Conservation (phyloP, 2,329 filamentous ascomycete species). For the Penicillium concentricum region DNA sequence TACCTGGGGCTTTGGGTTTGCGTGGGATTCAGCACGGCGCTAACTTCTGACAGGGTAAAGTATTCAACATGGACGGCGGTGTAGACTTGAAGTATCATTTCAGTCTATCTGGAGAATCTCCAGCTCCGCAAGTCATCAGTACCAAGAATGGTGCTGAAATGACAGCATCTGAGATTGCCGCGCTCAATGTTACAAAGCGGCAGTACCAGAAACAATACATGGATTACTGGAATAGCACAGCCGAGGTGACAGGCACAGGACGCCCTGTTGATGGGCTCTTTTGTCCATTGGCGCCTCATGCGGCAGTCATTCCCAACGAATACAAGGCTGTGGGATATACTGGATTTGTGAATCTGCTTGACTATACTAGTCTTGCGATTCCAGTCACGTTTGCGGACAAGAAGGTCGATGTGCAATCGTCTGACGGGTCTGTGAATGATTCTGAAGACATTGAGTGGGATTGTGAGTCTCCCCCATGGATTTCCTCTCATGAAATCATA, state of each 20-base stretch:
- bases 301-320: slow-evolving; percentile 41
- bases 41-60: slow-evolving; percentile 22
- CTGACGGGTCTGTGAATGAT: slow-evolving; percentile 42
- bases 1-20: slow-evolving; percentile 2
- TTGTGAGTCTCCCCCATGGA: slow-evolving; percentile 42
- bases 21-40: not conserved
- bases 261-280: slow-evolving; percentile 55
- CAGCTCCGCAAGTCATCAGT: slow-evolving; percentile 45
- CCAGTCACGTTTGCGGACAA: slow-evolving; percentile 58
- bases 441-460: slow-evolving; percentile 48
- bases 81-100: slow-evolving; percentile 53
- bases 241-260: slow-evolving; percentile 49
- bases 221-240: slow-evolving; percentile 63
- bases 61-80: slow-evolving; percentile 48
- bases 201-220: slow-evolving; percentile 59
- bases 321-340: slow-evolving; percentile 51
- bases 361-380: slow-evolving; percentile 56
- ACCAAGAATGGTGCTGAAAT: slow-evolving; percentile 33
- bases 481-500: not conserved
- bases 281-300: slow-evolving; percentile 43
- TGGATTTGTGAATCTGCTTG: slow-evolving; percentile 53
- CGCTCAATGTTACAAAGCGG: slow-evolving; percentile 54
- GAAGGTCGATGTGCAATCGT: slow-evolving; percentile 45
- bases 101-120: slow-evolving; percentile 55
- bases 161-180: slow-evolving; percentile 46